A percentile compares a stretch with the other conserved stretches of the same genome.
Evolutionary conservation across 495 filamentous ascomycete species (phyloP).

Genomic region (Rusavskia elegans): DNA sequence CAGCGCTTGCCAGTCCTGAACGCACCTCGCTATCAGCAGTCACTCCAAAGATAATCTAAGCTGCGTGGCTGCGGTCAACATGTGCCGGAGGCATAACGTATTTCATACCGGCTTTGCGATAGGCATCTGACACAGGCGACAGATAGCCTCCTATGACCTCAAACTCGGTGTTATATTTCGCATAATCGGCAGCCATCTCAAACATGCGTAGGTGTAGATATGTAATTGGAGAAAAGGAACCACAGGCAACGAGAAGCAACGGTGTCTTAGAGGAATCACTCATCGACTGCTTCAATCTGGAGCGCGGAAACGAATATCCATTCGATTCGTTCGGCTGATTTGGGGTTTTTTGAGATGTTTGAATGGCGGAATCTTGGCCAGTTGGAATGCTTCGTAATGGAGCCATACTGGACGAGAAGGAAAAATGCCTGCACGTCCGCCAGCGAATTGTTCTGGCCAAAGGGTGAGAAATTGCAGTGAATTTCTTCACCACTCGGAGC

Average conservation of each 20-base stretch:
- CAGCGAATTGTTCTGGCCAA: too few species aligned
- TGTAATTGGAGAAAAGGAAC: conserved; percentile 77
- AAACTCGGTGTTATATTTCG: conserved; percentile 64
- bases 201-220: conserved; percentile 90
- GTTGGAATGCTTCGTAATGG: conserved; percentile 19
- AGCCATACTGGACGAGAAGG: conserved; percentile 3
- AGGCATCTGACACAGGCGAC: conserved; percentile 67
- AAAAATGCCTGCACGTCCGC: not conserved
- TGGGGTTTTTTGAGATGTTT: not conserved
- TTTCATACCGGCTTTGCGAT: conserved; percentile 51
- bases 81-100: not conserved
- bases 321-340: conserved; percentile 16
- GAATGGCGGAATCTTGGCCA: conserved; percentile 3
- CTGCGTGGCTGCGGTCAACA: not conserved
- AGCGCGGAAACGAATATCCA: conserved; percentile 56
- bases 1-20: conserved; percentile 53
- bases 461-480: too few species aligned
- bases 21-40: not conserved
- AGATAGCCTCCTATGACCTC: conserved; percentile 78
- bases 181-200: conserved; percentile 74
- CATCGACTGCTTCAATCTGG: conserved; percentile 53
- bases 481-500: not conserved
- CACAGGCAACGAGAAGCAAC: conserved; percentile 77
- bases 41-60: not conserved
- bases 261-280: conserved; percentile 53